Conservation (phyloP, 192 early-diverging fungal genomes). For the Coemansia sp. region DNA sequence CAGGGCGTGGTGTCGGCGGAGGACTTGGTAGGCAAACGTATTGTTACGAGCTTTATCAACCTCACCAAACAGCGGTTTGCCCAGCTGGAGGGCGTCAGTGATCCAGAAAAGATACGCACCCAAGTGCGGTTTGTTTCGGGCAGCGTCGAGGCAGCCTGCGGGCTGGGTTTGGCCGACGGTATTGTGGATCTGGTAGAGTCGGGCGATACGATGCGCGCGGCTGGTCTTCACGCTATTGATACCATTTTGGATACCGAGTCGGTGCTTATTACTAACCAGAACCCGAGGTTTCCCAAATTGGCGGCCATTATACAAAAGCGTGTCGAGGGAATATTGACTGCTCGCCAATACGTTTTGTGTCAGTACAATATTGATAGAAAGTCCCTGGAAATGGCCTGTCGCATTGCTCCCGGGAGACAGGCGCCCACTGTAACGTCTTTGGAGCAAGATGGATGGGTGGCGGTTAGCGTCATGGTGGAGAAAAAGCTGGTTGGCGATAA, state of each 20-base stretch:
- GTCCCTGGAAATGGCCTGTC: conserved; percentile 61
- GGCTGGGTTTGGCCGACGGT: conserved; percentile 93
- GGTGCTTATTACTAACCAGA: conserved; percentile 86
- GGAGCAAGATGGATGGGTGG: conserved; percentile 87
- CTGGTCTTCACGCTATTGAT: conserved; percentile 88
- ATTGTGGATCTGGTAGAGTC: conserved; percentile 87
- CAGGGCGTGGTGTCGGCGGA: conserved; percentile 45
- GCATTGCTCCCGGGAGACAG: conserved; percentile 91
- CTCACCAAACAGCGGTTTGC: conserved; percentile 71
- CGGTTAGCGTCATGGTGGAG: conserved; percentile 87
- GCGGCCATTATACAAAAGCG: conserved; percentile 78
- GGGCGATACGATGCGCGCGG: conserved; percentile 98
- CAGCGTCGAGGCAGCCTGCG: conserved; percentile 95
- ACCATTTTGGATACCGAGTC: conserved; percentile 84
- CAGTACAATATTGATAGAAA: conserved; percentile 86
- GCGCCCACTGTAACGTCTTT: conserved; percentile 86
- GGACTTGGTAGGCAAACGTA: conserved; percentile 86
- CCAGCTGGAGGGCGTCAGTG: conserved; percentile 66
- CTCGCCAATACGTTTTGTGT: conserved; percentile 85
- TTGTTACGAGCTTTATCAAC: conserved; percentile 90
- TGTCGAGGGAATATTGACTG: conserved; percentile 89
- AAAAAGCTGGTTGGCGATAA: conserved; percentile 75
- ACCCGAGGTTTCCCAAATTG: conserved; percentile 70
- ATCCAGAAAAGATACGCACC: conserved; percentile 57
- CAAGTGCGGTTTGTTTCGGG: conserved; percentile 87